Conservation (phyloP, 2,329 filamentous ascomycete species). For the Talaromyces albobiverticillius region DNA sequence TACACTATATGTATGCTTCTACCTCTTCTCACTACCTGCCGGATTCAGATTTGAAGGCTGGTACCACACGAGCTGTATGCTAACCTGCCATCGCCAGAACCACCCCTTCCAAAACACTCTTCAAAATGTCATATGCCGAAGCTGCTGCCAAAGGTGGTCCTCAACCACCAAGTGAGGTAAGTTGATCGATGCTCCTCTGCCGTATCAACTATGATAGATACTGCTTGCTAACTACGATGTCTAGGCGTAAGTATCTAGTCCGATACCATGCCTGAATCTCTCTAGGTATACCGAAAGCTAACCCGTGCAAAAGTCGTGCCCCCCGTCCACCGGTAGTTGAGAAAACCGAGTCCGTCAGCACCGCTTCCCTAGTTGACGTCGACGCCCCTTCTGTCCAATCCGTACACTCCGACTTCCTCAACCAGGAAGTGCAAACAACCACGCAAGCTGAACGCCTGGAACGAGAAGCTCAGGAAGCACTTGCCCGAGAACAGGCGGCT, state of each 20-base stretch:
- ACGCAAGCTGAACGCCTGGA: constrained; percentile 47
- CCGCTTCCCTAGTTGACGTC: constrained; percentile 46
- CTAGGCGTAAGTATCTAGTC: constrained; percentile 11
- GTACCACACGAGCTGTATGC: background rate
- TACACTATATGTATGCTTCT: background rate
- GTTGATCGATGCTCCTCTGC: background rate
- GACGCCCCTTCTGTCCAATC: constrained; percentile 45
- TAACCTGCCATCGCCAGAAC: background rate
- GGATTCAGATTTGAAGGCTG: background rate
- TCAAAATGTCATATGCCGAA: constrained; percentile 48
- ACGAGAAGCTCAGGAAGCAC: constrained; percentile 33
- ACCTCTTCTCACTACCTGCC: background rate
- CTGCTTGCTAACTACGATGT: background rate
- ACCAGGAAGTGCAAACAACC: constrained; percentile 43
- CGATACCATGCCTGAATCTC: constrained; percentile 14
- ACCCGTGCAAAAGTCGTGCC: constrained; percentile 36
- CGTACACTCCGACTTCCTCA: constrained; percentile 40
- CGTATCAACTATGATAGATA: background rate
- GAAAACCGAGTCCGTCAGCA: constrained; percentile 38
- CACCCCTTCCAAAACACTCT: constrained; percentile 13
- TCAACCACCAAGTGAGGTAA: constrained; percentile 48
- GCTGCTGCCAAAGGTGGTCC: constrained; percentile 46
- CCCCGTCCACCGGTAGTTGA: constrained; percentile 38
- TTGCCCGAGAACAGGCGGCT: constrained; percentile 18
- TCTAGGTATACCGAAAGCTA: background rate